These are phyloP conservation scores for Firmiana major DNA, from an alignment of 345 rosid species.

Conservation along the genomic window DNA sequence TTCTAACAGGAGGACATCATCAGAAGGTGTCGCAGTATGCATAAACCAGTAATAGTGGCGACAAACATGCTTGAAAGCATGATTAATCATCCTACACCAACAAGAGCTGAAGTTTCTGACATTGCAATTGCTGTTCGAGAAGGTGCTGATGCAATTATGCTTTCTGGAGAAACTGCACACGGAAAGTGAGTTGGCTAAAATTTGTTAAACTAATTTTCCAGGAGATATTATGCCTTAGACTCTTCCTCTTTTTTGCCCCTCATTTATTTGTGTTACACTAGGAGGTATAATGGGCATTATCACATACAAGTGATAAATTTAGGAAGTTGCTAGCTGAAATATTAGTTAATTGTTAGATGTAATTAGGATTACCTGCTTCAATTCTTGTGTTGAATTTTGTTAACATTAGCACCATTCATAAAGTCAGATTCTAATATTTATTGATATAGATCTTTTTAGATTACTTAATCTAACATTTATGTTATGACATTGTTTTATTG, in stretches of 20 bases:
- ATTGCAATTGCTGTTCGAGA: conserved; percentile 94
- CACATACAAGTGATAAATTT: background rate
- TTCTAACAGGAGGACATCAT: conserved; percentile 78
- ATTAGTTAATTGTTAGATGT: background rate
- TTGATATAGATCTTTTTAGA: background rate
- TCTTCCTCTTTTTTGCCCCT: background rate
- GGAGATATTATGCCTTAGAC: background rate
- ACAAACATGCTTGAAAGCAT: conserved; percentile 98
- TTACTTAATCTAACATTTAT: background rate
- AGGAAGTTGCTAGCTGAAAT: background rate
- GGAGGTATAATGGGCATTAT: background rate
- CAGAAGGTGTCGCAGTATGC: conserved; percentile 80
- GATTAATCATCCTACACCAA: conserved; percentile 97
- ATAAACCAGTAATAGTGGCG: conserved; percentile 92
- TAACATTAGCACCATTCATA: background rate
- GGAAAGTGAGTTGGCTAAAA: conserved; percentile 61
- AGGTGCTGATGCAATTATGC: conserved; percentile 97
- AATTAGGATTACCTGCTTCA: background rate
- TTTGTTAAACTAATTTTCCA: conserved; percentile 1
- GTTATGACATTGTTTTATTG: background rate
- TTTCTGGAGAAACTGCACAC: conserved; percentile 98
- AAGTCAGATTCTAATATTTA: background rate
- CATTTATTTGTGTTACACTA: background rate
- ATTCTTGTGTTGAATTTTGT: background rate
- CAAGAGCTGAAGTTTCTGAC: conserved; percentile 98